Conservation (phyloP, 768 basidiomycete genomes). For the Podaxis sp. region DNA sequence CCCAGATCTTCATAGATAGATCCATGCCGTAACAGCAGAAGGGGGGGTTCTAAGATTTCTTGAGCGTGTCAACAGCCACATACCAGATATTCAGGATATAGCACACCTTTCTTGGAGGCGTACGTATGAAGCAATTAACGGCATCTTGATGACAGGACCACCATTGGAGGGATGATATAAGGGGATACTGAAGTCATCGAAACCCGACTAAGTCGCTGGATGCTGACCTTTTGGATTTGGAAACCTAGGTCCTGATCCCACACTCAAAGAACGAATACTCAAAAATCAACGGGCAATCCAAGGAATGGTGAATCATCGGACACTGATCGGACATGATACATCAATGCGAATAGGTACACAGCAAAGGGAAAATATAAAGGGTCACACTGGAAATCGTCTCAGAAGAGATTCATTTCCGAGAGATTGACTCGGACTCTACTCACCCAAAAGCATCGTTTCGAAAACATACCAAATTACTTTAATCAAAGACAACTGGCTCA, state of each 20-base stretch:
- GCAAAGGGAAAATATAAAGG: background rate
- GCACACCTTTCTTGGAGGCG: conserved; percentile 2
- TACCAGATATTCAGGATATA: background rate
- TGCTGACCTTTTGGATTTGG: background rate
- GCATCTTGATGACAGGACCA: conserved; percentile 4
- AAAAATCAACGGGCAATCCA: background rate
- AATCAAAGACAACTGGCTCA: conserved; percentile 9
- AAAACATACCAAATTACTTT: background rate
- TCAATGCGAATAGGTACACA: conserved; percentile 6
- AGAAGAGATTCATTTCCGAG: background rate
- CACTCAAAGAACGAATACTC: background rate
- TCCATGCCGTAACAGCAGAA: background rate
- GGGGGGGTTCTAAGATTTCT: background rate
- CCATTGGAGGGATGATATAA: background rate
- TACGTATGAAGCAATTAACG: background rate
- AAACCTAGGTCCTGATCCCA: conserved; percentile 5
- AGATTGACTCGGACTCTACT: background rate
- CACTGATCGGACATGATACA: conserved; percentile 5
- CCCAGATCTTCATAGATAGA: conserved; percentile 12
- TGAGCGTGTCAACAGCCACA: background rate
- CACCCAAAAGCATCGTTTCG: background rate
- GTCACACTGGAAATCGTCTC: background rate
- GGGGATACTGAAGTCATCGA: background rate
- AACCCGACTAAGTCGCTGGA: background rate
- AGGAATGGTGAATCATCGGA: background rate